Evolutionary conservation across 495 filamentous ascomycete species (phyloP).

Genomic region (Baudoinia panamericana): DNA sequence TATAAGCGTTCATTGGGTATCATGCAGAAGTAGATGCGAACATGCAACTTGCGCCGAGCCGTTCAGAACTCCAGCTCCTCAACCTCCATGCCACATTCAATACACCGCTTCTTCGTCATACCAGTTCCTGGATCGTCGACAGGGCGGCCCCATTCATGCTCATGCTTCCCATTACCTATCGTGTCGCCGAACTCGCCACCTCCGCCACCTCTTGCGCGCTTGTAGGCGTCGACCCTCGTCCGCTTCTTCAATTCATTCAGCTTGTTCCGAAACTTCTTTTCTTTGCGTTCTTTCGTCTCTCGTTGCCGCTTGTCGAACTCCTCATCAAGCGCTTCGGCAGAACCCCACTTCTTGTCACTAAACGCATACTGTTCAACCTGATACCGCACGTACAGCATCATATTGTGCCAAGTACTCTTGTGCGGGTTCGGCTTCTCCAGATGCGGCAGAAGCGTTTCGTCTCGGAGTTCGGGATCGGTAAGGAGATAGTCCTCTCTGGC

Average conservation of each 20-base stretch:
- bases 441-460: conserved; percentile 74
- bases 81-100: conserved; percentile 89
- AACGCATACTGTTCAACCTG: conserved; percentile 92
- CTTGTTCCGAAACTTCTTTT: conserved; percentile 81
- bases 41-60: too few species aligned
- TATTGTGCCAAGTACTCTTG: conserved; percentile 90
- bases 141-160: conserved; percentile 79
- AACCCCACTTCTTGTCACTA: conserved; percentile 71
- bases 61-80: conserved; percentile 87
- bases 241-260: conserved; percentile 82
- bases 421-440: conserved; percentile 86
- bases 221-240: conserved; percentile 81
- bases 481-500: conserved; percentile 87
- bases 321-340: conserved; percentile 66
- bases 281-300: conserved; percentile 78
- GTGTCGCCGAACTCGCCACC: conserved; percentile 63
- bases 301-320: conserved; percentile 72
- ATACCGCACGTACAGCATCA: conserved; percentile 91
- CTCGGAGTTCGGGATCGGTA: conserved; percentile 81
- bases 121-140: conserved; percentile 69
- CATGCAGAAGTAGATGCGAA: too few species aligned
- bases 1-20: too few species aligned
- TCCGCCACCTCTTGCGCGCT: conserved; percentile 45
- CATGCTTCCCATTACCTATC: conserved; percentile 57
- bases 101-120: conserved; percentile 68